Base-by-base conservation (phyloP, 129 eudicot species). In the Mikania micrantha region DNA sequence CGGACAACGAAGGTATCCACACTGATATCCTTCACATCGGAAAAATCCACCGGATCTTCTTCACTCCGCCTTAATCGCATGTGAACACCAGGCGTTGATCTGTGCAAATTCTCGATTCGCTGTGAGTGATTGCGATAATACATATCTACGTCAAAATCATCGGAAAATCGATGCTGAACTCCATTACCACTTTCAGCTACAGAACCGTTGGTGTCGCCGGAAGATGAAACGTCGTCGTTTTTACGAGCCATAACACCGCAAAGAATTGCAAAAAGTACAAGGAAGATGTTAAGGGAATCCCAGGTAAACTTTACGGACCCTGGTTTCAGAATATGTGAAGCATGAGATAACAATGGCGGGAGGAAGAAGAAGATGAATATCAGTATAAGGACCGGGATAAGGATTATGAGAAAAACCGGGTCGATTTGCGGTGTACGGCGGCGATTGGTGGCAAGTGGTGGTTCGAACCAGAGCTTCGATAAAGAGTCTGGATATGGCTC, bases 171-270 rank as follows among this genome's bases (percentile, higher is more conserved):
- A 42, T 31, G 17, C 54, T 65, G 25, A 66, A 12, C 60, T 58
- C 27, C 29, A 25, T 24, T 27, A n/a, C 57, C 60, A 29, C 31
- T 39, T 41, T 24, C 74, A 5, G 53, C 50, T 56, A 48, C 27
- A 74, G 69, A 63, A 67, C 42, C 34, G 47, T 20, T n/a, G 53
- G 13, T 58, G 6, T 53, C 65, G 6, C 16, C 60, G 7, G 62
- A 32, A 19, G 74, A 2, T 9, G 82, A 16, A 16, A 11, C 83
- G 15, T 88, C 88, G 10, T 93, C 89, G 67, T 82, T 88, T 61
- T 69, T 67, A 6, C 88, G 74, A 13, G 95, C 81, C 15, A 93
- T 77, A 36, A 88, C 66, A 31, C 98, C 98, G 63, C 96, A 93
- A 11, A 93, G 73, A 60, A 88, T 81, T 0, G 98, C 95, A 2